phyloP scores from a whole-genome alignment of 352 stramenopile genomes.

The Aphanomyces astaci region DNA sequence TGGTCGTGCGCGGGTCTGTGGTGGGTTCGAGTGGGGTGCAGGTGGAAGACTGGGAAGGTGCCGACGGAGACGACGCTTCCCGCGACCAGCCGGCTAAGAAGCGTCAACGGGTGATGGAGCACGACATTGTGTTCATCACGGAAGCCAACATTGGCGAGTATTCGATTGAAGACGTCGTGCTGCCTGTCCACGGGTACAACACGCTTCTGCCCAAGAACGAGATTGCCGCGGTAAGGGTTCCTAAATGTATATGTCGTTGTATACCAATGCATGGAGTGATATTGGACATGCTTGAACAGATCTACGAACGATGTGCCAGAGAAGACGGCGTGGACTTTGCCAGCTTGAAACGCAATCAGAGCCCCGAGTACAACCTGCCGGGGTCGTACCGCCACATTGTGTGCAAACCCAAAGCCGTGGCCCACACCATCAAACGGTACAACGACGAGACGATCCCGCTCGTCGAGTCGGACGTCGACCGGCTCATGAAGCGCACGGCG shows the following conservation, averaged over 20 bases:
- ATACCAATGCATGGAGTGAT: too few species aligned
- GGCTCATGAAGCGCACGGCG: conserved; percentile 31
- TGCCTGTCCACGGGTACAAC: conserved; percentile 92
- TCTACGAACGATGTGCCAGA: conserved; percentile 54
- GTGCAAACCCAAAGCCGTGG: conserved; percentile 81
- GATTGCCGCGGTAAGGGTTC: conserved; percentile 43
- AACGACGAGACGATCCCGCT: conserved; percentile 87
- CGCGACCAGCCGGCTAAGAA: conserved; percentile 30
- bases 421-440: conserved; percentile 89
- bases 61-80: conserved; percentile 19
- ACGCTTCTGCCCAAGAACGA: conserved; percentile 82
- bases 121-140: conserved; percentile 55
- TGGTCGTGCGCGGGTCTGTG: conserved; percentile 57
- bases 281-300: conserved; percentile 32
- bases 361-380: conserved; percentile 86
- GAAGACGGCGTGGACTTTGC: conserved; percentile 63
- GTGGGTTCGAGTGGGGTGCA: conserved; percentile 25
- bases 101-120: conserved; percentile 28
- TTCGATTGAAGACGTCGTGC: conserved; percentile 91
- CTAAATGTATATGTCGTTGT: conserved; percentile 33
- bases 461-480: conserved; percentile 90
- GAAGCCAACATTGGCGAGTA: conserved; percentile 86
- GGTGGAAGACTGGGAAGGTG: conserved; percentile 31
- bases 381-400: conserved; percentile 93
- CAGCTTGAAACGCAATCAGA: conserved; percentile 50